Evolutionary conservation across 2,329 filamentous ascomycete species (phyloP), one percentile per base, ranked within the genome.

Genomic region (Metarhizium robertsii): DNA sequence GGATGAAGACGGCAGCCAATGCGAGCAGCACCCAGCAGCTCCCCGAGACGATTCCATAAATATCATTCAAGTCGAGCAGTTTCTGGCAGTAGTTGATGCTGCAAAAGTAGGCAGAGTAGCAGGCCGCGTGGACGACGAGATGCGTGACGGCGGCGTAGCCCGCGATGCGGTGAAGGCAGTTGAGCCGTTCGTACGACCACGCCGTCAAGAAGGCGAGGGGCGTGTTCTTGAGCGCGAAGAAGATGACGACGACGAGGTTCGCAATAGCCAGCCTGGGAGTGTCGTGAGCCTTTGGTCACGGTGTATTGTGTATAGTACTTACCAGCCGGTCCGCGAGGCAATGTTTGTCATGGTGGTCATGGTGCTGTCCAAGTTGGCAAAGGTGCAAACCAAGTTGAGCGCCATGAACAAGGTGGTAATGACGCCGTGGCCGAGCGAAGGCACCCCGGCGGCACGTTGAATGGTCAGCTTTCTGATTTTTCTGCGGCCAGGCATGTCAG

Each of bases 131-230:
- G 2, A 80, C 56, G 16, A 80, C 64, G 56, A 75, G 66, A 38
- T 71, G 69, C 38, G 71, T 55, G 30, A 83, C 71, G 18, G 77
- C 75, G 6, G 71, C 72, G 60, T 75, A 79, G 2, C 80, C 80
- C 4, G 75, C 73, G 18, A 79, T 67, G 56, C 77, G 77, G 60
- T 85, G 81, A 2, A 85, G 70, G 51, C 77, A 71, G 61, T 83
- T 84, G 53, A 85, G 73, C 20, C 78, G 73, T 57, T 84, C 81
- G 63, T 85, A 81, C 5, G 80, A 83, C 61, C 77, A 79, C 2
- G 74, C 68, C 1, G 77, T 77, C 11, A 85, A 59, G 57, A 75
- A 74, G 0, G 76, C 76, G 18, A 84, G 64, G 0, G 80, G 81
- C 0, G 80, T 84, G 61, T 84, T 83, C 61, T 83, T 83, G 46